phyloP scores from a whole-genome alignment of 2,329 filamentous ascomycete genomes.

The Coleophoma eucalyptorum region DNA sequence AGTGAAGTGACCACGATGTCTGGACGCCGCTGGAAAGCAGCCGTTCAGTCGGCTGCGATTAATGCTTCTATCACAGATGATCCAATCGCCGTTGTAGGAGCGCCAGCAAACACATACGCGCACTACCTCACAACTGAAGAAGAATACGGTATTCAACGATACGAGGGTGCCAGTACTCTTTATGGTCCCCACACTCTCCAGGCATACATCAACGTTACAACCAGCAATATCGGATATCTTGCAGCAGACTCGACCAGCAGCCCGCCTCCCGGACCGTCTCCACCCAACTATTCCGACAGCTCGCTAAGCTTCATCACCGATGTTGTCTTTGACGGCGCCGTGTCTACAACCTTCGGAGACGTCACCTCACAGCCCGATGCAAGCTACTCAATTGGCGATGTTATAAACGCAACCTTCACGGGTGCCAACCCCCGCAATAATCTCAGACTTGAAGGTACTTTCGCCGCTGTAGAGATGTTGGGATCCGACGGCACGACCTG shows the following conservation, averaged over 20 bases:
- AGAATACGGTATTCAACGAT: conserved; percentile 80
- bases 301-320: conserved; percentile 75
- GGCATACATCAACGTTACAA: conserved; percentile 81
- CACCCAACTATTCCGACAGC: conserved; percentile 71
- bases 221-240: conserved; percentile 66
- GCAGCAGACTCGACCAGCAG: conserved; percentile 40
- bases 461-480: conserved; percentile 65
- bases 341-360: conserved; percentile 66
- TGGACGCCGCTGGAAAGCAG: conserved; percentile 77
- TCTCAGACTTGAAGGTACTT: conserved; percentile 72
- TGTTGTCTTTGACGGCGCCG: conserved; percentile 70
- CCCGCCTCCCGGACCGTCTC: conserved; percentile 52
- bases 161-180: conserved; percentile 88
- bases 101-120: conserved; percentile 84
- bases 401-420: conserved; percentile 67
- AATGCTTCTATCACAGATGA: conserved; percentile 21
- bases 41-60: conserved; percentile 42
- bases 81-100: conserved; percentile 76
- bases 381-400: conserved; percentile 55
- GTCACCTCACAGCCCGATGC: conserved; percentile 51
- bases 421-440: conserved; percentile 90
- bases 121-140: conserved; percentile 73
- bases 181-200: conserved; percentile 78
- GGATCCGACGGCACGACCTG: conserved; percentile 46
- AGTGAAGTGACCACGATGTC: conserved; percentile 92